Percentiles rank a stretch among this genome's conserved stretches.
Conservation (phyloP, 2,329 filamentous ascomycete species). For the Purpureocillium takamizusanense region DNA sequence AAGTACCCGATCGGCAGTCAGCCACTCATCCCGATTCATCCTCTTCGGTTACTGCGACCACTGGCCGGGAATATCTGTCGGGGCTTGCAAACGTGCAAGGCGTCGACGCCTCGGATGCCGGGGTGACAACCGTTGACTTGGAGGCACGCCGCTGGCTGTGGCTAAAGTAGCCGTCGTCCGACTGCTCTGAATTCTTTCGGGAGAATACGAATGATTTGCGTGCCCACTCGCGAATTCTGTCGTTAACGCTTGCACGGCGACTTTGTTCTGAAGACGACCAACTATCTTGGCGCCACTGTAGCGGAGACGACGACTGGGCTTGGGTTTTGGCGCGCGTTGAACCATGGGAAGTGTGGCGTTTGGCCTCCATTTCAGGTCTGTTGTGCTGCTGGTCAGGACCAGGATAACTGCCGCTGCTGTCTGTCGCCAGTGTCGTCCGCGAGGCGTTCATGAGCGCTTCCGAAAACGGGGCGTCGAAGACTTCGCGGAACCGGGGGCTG, state of each 20-base stretch:
- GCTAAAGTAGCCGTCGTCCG: conserved; percentile 13
- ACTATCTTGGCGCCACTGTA: conserved; percentile 11
- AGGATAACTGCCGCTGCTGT: conserved; percentile 14
- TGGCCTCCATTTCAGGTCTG: conserved; percentile 15
- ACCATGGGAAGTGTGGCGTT: conserved; percentile 3
- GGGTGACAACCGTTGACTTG: conserved; percentile 1
- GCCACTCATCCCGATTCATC: conserved; percentile 6
- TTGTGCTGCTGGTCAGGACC: conserved; percentile 14
- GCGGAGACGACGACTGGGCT: not conserved
- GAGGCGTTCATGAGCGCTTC: conserved; percentile 23
- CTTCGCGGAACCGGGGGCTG: conserved; percentile 26
- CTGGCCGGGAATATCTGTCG: conserved; percentile 6
- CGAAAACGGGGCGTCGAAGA: conserved; percentile 29
- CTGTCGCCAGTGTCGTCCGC: conserved; percentile 16
- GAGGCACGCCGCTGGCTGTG: conserved; percentile 2
- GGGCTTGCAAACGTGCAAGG: not conserved
- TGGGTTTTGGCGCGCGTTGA: not conserved
- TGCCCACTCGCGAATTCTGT: conserved; percentile 23
- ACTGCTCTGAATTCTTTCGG: conserved; percentile 12
- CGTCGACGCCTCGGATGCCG: not conserved
- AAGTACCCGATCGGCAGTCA: not conserved
- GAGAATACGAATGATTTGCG: conserved; percentile 19
- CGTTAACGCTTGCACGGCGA: conserved; percentile 20
- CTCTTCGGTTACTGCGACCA: conserved; percentile 9
- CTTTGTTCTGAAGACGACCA: conserved; percentile 18